A percentile compares a stretch with the other conserved stretches of the same genome.
Conservation (phyloP, 306 rosid species). For the Fagus crenata region DNA sequence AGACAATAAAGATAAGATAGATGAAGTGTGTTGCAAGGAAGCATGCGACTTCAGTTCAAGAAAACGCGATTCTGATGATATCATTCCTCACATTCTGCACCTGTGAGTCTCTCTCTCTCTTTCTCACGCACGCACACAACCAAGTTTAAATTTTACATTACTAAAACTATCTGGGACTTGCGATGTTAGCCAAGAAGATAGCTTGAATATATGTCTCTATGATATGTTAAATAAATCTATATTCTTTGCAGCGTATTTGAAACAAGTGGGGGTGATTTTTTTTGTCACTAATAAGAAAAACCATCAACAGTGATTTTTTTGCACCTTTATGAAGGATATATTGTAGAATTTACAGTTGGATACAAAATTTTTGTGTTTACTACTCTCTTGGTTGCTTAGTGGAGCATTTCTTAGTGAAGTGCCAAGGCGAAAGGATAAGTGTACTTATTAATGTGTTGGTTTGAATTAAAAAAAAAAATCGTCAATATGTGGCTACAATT, state of each 20-base stretch:
- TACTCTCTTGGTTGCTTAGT: neutral
- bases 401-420: neutral
- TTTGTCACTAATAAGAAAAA: neutral
- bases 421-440: neutral
- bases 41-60: slow-evolving; percentile 15
- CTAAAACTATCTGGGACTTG: neutral
- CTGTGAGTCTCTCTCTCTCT: slow-evolving; percentile 38
- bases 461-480: neutral
- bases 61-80: slow-evolving; percentile 36
- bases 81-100: slow-evolving; percentile 70
- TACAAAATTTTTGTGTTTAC: neutral
- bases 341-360: too few relatives aligned
- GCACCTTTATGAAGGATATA: neutral
- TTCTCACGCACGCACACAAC: neutral
- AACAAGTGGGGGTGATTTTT: neutral
- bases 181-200: neutral
- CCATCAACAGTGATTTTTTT: neutral
- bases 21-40: slow-evolving; percentile 30
- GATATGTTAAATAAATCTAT: too few relatives aligned
- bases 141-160: too few relatives aligned
- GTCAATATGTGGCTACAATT: neutral
- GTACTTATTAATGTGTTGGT: neutral
- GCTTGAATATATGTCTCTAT: neutral
- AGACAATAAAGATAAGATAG: slow-evolving; percentile 28
- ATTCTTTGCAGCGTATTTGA: too few relatives aligned